A percentile compares a stretch with the other conserved stretches of the same genome.
Evolutionary conservation across 352 stramenopile genomes (phyloP).

Genomic region (Discostella stelligera): DNA sequence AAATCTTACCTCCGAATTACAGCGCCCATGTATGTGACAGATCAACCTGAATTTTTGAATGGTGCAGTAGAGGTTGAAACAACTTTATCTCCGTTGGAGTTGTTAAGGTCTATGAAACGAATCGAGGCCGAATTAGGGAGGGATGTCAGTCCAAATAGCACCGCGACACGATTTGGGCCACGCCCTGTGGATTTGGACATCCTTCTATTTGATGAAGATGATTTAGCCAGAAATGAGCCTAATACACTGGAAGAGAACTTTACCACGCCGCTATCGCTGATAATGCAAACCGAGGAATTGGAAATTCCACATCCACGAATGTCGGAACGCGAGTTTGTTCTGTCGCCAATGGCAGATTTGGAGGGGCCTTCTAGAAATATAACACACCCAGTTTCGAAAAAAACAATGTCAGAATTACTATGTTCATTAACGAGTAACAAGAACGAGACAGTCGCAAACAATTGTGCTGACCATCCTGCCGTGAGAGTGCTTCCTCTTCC

Average conservation of each 20-base stretch:
- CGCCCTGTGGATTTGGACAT: slow-evolving; percentile 95
- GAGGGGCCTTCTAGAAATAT: slow-evolving; percentile 65
- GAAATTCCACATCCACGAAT: slow-evolving; percentile 93
- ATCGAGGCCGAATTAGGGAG: slow-evolving; percentile 89
- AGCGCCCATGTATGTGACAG: slow-evolving; percentile 90
- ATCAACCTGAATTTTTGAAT: slow-evolving; percentile 95
- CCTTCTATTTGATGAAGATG: slow-evolving; percentile 86
- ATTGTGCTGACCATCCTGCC: slow-evolving; percentile 11
- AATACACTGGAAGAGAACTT: slow-evolving; percentile 41
- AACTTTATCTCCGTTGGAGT: slow-evolving; percentile 77
- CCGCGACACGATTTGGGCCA: slow-evolving; percentile 87
- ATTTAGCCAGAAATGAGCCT: slow-evolving; percentile 13
- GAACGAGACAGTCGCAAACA: neutral
- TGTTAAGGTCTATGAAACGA: slow-evolving; percentile 85
- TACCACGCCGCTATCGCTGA: slow-evolving; percentile 38
- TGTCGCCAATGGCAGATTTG: slow-evolving; percentile 92
- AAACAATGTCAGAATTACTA: slow-evolving; percentile 84
- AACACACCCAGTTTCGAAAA: slow-evolving; percentile 82
- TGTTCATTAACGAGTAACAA: slow-evolving; percentile 23
- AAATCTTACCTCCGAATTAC: slow-evolving; percentile 93
- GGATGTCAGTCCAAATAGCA: slow-evolving; percentile 47
- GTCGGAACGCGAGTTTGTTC: slow-evolving; percentile 94
- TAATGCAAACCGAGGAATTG: slow-evolving; percentile 82
- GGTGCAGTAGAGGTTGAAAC: slow-evolving; percentile 88
- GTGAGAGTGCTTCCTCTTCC: slow-evolving; percentile 64